Evolutionary conservation across 768 basidiomycete genomes (phyloP).

Genomic region (Auriscalpium orientale): DNA sequence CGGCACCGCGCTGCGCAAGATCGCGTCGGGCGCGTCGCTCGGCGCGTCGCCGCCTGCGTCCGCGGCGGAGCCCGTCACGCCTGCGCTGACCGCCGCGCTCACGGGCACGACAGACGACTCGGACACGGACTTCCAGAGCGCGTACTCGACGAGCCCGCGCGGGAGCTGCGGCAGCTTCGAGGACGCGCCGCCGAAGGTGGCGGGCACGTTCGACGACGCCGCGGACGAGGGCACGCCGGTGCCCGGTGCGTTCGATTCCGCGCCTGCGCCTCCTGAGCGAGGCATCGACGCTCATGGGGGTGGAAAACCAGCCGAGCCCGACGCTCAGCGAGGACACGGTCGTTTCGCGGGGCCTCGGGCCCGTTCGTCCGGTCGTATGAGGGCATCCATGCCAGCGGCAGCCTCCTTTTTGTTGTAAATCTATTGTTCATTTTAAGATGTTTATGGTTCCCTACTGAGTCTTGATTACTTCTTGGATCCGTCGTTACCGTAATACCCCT

Average conservation of each 20-base stretch:
- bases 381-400: background rate
- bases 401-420: background rate
- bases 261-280: constrained; percentile 44
- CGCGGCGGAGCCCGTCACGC: constrained; percentile 12
- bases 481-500: no score
- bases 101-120: constrained; percentile 19
- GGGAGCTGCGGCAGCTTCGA: no score
- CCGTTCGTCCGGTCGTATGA: background rate
- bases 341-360: constrained; percentile 6
- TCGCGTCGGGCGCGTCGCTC: constrained; percentile 27
- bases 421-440: background rate
- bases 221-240: constrained; percentile 19
- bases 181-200: no score
- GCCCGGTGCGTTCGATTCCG: constrained; percentile 23
- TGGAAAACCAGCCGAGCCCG: constrained; percentile 28
- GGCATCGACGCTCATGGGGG: constrained; percentile 38
- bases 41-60: constrained; percentile 21
- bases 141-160: constrained; percentile 70
- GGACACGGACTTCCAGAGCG: constrained; percentile 69
- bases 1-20: constrained; percentile 27
- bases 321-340: constrained; percentile 36
- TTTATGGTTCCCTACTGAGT: no score
- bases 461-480: no score
- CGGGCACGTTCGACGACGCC: constrained; percentile 12
- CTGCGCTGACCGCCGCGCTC: constrained; percentile 15